Percentiles rank a stretch among this genome's conserved stretches.
Conservation (phyloP, 1,139 yeast genomes). For the Candida dubliniensis region DNA sequence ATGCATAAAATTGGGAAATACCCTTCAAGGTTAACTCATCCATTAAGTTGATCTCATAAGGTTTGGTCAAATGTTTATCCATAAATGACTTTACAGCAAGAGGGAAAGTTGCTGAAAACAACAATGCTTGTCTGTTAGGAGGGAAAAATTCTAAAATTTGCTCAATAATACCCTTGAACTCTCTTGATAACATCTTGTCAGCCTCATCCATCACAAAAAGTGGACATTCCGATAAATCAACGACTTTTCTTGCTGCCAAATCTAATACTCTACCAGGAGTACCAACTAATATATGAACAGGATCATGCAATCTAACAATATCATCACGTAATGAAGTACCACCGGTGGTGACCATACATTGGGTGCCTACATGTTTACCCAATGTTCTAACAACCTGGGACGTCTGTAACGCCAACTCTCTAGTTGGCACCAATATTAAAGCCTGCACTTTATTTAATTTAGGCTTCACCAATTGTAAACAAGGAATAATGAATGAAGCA, state of each 20-base stretch:
- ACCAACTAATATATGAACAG: slow-evolving; percentile 89
- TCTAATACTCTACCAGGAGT: slow-evolving; percentile 97
- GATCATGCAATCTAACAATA: slow-evolving; percentile 86
- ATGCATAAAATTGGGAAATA: slow-evolving; percentile 95
- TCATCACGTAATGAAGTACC: slow-evolving; percentile 95
- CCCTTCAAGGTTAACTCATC: slow-evolving; percentile 96
- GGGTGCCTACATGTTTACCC: slow-evolving; percentile 88
- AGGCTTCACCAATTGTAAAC: slow-evolving; percentile 82
- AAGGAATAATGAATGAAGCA: slow-evolving; percentile 91
- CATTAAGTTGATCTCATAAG: slow-evolving; percentile 95
- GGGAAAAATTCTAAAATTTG: slow-evolving; percentile 87
- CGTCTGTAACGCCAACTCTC: slow-evolving; percentile 95
- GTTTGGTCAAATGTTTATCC: slow-evolving; percentile 87
- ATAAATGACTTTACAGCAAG: slow-evolving; percentile 88
- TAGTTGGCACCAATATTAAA: slow-evolving; percentile 84
- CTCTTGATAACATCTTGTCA: slow-evolving; percentile 91
- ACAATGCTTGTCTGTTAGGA: slow-evolving; percentile 73
- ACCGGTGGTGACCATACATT: slow-evolving; percentile 98
- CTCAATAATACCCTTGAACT: slow-evolving; percentile 84
- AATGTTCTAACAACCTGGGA: slow-evolving; percentile 97
- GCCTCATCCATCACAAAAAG: slow-evolving; percentile 98
- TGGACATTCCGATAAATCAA: slow-evolving; percentile 84
- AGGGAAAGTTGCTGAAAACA: slow-evolving; percentile 96
- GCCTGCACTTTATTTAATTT: slow-evolving; percentile 85
- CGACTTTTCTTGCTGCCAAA: slow-evolving; percentile 83